Evolutionary conservation across 2,329 filamentous ascomycete genomes (phyloP).

Genomic region (Verticillium alfalfae): DNA sequence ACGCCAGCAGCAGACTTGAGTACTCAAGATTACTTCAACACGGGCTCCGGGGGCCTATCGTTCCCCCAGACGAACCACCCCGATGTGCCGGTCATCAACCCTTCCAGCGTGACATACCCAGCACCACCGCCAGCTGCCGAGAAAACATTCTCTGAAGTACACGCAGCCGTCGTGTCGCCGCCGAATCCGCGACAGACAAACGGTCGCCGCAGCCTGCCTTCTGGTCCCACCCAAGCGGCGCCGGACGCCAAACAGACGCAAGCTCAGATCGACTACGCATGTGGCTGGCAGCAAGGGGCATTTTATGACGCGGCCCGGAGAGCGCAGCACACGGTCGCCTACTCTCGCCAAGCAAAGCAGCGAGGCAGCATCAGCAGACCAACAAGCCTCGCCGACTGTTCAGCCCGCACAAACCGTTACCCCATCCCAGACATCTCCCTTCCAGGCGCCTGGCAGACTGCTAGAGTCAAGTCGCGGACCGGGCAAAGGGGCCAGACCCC

Average conservation of each 20-base stretch:
- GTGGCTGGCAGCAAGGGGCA: not conserved
- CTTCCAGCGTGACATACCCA: slow-evolving; percentile 1
- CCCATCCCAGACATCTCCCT: slow-evolving; percentile 22
- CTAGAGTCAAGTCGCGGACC: slow-evolving; percentile 25
- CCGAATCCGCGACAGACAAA: not conserved
- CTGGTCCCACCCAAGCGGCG: not conserved
- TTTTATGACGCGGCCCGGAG: not conserved
- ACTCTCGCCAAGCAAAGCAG: not conserved
- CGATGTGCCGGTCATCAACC: not conserved
- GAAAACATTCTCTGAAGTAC: not conserved
- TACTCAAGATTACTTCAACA: slow-evolving; percentile 21
- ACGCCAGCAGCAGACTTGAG: slow-evolving; percentile 14
- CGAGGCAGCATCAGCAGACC: not conserved
- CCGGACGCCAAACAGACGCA: not conserved
- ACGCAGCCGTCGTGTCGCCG: not conserved
- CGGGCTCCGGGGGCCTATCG: slow-evolving; percentile 15
- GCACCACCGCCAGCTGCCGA: slow-evolving; percentile 1
- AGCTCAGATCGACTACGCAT: not conserved
- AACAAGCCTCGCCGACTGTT: not conserved
- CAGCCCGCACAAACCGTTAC: slow-evolving; percentile 5
- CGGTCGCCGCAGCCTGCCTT: not conserved
- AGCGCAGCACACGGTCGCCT: not conserved
- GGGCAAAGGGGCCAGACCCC: slow-evolving; percentile 26
- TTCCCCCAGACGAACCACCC: slow-evolving; percentile 14
- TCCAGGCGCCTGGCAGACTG: slow-evolving; percentile 16